These are phyloP conservation scores for Akebia trifoliata DNA, from an alignment of 164 flowering plant species.

Conservation along the genomic window DNA sequence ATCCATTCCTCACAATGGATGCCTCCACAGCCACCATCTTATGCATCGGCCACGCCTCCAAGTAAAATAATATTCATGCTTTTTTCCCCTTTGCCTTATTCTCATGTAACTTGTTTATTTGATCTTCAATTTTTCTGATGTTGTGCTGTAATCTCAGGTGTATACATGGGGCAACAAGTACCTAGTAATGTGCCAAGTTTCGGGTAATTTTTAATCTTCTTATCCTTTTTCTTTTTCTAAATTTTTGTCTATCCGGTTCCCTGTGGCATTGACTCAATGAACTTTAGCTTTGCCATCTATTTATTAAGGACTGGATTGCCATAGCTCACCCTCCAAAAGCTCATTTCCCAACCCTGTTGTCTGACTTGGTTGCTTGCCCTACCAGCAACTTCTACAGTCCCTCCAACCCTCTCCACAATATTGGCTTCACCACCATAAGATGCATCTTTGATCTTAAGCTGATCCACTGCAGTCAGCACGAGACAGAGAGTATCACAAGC, in stretches of 20 bases:
- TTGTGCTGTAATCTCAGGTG: slow-evolving; percentile 16
- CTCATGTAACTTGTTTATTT: not conserved
- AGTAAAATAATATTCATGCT: too few species aligned
- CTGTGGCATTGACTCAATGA: not conserved
- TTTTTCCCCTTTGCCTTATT: not conserved
- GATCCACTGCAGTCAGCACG: too few species aligned
- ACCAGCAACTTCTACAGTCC: too few species aligned
- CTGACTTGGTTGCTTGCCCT: too few species aligned
- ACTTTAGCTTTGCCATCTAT: too few species aligned
- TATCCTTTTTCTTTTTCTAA: not conserved
- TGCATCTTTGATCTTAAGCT: too few species aligned
- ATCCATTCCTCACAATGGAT: slow-evolving; percentile 36
- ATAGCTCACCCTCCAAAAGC: too few species aligned
- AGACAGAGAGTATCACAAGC: too few species aligned
- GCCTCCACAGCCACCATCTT: slow-evolving; percentile 35
- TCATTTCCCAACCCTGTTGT: too few species aligned
- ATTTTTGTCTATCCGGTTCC: not conserved
- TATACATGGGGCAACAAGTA: slow-evolving; percentile 28
- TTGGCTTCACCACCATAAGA: too few species aligned
- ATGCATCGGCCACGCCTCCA: slow-evolving; percentile 33
- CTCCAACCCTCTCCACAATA: too few species aligned
- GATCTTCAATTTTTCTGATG: not conserved
- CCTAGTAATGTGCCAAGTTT: slow-evolving; percentile 11
- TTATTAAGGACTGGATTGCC: too few species aligned
- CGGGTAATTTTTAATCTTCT: slow-evolving; percentile 19